A percentile compares a stretch with the other conserved stretches of the same genome.
Conservation (phyloP, 352 stramenopile species). For the Phytopythium delawarense region DNA sequence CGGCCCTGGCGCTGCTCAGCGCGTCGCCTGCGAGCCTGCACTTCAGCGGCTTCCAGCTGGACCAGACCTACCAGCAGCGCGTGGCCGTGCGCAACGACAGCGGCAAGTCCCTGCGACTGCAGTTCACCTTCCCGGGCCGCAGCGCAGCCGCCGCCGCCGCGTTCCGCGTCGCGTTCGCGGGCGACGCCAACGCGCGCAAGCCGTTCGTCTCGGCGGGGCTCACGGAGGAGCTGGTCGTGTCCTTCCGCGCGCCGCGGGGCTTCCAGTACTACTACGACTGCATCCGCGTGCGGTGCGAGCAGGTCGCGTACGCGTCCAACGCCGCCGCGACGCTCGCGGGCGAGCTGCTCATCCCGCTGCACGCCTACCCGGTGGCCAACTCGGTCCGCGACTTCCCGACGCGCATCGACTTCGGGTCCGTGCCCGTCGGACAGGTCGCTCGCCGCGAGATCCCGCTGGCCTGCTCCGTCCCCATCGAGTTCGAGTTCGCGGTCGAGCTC, state of each 20-base stretch:
- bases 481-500: slow-evolving; percentile 81
- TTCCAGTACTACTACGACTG: slow-evolving; percentile 91
- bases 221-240: slow-evolving; percentile 69
- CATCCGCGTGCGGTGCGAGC: slow-evolving; percentile 66
- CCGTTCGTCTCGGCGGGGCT: slow-evolving; percentile 74
- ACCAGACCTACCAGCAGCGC: slow-evolving; percentile 53
- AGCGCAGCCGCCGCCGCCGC: slow-evolving; percentile 16
- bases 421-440: slow-evolving; percentile 43
- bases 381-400: slow-evolving; percentile 58
- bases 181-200: slow-evolving; percentile 31
- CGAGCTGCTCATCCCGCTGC: slow-evolving; percentile 67
- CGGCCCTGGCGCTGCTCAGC: slow-evolving; percentile 38
- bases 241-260: slow-evolving; percentile 51
- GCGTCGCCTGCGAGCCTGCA: slow-evolving; percentile 70
- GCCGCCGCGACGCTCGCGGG: slow-evolving; percentile 27
- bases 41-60: slow-evolving; percentile 82
- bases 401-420: slow-evolving; percentile 80
- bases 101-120: slow-evolving; percentile 59
- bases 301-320: slow-evolving; percentile 67
- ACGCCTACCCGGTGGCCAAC: slow-evolving; percentile 87
- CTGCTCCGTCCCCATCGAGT: slow-evolving; percentile 84
- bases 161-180: slow-evolving; percentile 53
- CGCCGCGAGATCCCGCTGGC: slow-evolving; percentile 37
- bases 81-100: slow-evolving; percentile 79
- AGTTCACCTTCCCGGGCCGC: slow-evolving; percentile 48